Percentiles rank a stretch among this genome's conserved stretches.
phyloP scores from a whole-genome alignment of 805 yeast species.

The Spathaspora gorwiae region DNA sequence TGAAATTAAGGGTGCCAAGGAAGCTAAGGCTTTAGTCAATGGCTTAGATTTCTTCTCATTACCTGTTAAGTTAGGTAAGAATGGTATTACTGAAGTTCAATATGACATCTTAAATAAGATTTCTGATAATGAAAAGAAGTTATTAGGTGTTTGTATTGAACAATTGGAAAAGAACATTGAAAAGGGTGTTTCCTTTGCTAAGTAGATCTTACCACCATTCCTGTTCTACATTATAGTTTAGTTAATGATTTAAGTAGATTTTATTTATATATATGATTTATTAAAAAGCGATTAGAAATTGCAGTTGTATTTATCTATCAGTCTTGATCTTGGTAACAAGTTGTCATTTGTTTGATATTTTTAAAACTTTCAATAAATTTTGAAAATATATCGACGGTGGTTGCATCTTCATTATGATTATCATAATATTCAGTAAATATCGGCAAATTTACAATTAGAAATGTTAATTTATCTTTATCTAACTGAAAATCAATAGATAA shows the following conservation, averaged over 20 bases:
- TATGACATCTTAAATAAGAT: slow-evolving; percentile 47
- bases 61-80: slow-evolving; percentile 52
- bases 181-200: slow-evolving; percentile 52
- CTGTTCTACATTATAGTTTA: too few species aligned
- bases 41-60: slow-evolving; percentile 54
- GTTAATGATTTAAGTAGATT: too few species aligned
- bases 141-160: slow-evolving; percentile 49
- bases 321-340: background rate
- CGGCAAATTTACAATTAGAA: slow-evolving; percentile 4
- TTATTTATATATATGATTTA: too few species aligned
- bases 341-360: slow-evolving; percentile 2
- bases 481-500: background rate
- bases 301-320: too few species aligned
- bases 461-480: slow-evolving; percentile 1
- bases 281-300: too few species aligned
- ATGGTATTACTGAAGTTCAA: slow-evolving; percentile 57
- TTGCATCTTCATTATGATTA: background rate
- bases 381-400: background rate
- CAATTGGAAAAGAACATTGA: slow-evolving; percentile 52
- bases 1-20: slow-evolving; percentile 47
- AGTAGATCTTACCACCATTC: background rate
- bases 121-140: slow-evolving; percentile 49
- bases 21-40: slow-evolving; percentile 43
- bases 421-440: background rate
- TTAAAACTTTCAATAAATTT: background rate